These are phyloP conservation scores for Penicillium expansum DNA, from an alignment of 2,329 filamentous ascomycete species.

Conservation along the genomic window DNA sequence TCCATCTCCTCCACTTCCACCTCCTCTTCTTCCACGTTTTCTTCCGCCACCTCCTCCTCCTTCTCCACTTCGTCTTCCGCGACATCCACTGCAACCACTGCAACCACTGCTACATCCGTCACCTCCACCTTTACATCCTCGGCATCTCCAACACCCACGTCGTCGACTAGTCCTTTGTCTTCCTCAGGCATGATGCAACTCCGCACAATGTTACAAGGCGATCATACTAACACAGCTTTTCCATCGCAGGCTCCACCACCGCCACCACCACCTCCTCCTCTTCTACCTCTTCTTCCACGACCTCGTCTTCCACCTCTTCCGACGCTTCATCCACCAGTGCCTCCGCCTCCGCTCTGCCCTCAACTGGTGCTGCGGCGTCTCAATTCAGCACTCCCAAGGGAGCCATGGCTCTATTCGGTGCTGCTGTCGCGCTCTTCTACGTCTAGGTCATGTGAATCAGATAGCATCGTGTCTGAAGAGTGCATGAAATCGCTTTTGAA, in stretches of 20 bases:
- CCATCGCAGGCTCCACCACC: background rate
- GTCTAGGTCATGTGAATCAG: background rate
- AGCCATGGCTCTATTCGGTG: slow-evolving; percentile 2
- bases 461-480: background rate
- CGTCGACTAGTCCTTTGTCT: slow-evolving; percentile 5
- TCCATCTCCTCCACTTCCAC: background rate
- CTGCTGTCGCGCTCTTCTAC: slow-evolving; percentile 3
- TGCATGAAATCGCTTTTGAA: background rate
- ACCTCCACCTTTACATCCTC: slow-evolving; percentile 1
- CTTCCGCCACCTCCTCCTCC: background rate
- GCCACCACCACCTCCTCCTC: background rate
- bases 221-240: background rate
- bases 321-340: background rate
- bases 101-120: background rate
- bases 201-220: background rate
- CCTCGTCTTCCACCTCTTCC: background rate
- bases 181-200: slow-evolving; percentile 12
- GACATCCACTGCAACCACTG: background rate
- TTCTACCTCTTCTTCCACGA: background rate
- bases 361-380: background rate
- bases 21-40: background rate
- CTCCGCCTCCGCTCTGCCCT: background rate
- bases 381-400: background rate
- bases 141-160: background rate
- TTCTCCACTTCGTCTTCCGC: background rate